phyloP scores from a whole-genome alignment of 768 basidiomycete genomes.

The Hygrophorus pudorinus region DNA sequence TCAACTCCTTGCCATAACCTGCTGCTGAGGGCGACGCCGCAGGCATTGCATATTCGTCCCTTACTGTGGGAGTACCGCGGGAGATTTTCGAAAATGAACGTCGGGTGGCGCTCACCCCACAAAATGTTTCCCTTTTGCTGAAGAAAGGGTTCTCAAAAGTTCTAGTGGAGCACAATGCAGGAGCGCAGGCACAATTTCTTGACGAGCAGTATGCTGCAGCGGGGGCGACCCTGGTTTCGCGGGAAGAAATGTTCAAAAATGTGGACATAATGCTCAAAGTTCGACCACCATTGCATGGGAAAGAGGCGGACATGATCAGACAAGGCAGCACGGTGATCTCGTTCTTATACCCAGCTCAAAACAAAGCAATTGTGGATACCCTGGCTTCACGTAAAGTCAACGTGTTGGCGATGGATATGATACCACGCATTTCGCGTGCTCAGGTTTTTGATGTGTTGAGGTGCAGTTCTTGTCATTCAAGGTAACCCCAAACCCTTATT shows the following conservation, averaged over 20 bases:
- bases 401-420: conserved; percentile 85
- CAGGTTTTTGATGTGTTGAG: conserved; percentile 86
- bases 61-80: conserved; percentile 68
- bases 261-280: conserved; percentile 84
- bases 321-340: conserved; percentile 75
- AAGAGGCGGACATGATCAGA: conserved; percentile 55
- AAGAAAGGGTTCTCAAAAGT: conserved; percentile 78
- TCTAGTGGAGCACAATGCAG: conserved; percentile 65
- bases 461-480: conserved; percentile 24
- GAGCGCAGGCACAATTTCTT: conserved; percentile 64
- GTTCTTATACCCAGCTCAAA: conserved; percentile 78
- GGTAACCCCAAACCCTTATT: conserved; percentile 2
- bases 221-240: conserved; percentile 69
- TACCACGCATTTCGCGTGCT: conserved; percentile 84
- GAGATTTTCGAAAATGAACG: conserved; percentile 73
- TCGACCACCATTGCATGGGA: conserved; percentile 55
- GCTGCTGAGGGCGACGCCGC: conserved; percentile 4
- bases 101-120: conserved; percentile 74
- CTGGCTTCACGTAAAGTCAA: conserved; percentile 59
- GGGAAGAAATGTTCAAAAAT: conserved; percentile 54
- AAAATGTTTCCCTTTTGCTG: conserved; percentile 60
- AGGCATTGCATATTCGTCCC: conserved; percentile 54
- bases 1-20: neutral
- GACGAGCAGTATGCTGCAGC: conserved; percentile 74
- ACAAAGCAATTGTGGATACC: conserved; percentile 61